A percentile compares a stretch with the other conserved stretches of the same genome.
phyloP scores from a whole-genome alignment of 1,284 basidiomycete species.

The Leccinum idahoense region DNA sequence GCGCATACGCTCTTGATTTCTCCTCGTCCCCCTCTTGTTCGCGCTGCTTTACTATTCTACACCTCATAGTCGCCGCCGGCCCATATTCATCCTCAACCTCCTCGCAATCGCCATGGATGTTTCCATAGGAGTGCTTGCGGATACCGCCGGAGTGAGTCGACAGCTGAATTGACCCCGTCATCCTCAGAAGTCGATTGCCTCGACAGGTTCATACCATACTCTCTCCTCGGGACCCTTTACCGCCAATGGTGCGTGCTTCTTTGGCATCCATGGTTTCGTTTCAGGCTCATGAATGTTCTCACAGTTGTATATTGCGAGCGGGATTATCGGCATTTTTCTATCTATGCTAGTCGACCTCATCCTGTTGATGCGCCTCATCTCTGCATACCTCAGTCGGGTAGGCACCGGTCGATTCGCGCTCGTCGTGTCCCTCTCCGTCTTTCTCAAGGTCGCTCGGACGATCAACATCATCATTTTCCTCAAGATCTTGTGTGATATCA shows the following conservation, averaged over 20 bases:
- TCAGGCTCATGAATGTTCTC: background rate
- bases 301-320: constrained; percentile 23
- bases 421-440: constrained; percentile 18
- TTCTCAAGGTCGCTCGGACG: constrained; percentile 24
- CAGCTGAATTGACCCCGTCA: background rate
- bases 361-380: constrained; percentile 25
- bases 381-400: constrained; percentile 22
- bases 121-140: constrained; percentile 19
- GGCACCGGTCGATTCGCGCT: constrained; percentile 14
- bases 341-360: constrained; percentile 29
- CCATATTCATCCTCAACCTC: constrained; percentile 30
- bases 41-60: constrained; percentile 29
- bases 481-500: constrained; percentile 13
- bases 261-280: background rate
- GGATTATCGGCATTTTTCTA: constrained; percentile 29
- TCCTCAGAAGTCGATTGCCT: background rate
- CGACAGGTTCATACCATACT: constrained; percentile 23
- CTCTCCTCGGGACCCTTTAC: constrained; percentile 16
- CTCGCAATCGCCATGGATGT: constrained; percentile 22
- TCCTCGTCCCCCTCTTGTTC: constrained; percentile 28
- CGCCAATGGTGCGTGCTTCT: constrained; percentile 11
- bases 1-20: constrained; percentile 23
- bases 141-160: constrained; percentile 16
- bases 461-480: constrained; percentile 23
- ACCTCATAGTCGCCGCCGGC: constrained; percentile 16